Base-by-base conservation (phyloP, 179 eudicot species). In the Heliamphora pulchella region DNA sequence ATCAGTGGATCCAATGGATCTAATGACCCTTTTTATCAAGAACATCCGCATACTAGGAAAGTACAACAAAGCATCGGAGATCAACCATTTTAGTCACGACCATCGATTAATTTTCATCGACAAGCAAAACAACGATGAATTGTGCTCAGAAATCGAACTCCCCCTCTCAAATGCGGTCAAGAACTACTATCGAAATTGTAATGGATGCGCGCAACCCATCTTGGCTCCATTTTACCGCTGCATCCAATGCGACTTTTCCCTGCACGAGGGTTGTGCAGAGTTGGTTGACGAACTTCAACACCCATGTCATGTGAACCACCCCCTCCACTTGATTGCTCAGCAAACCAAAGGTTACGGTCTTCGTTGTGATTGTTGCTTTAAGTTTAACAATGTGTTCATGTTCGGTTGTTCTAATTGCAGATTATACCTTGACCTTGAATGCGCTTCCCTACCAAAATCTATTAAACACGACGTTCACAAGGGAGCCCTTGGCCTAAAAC, bases 401-500 rank as follows among this genome's bases (percentile, higher is more conserved):
- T 76, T 43, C 8, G 41, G 41, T 1, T 61, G 79, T 44, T 1
- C 43, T 2, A 0, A 1, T 14, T 61, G 55, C 9, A 1, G 18
- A 3, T 76, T 76, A 17, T 76, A 59, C 43, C 41, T 76, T 17
- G 79, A 61, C 9, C 7, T n/a, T 8, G 18, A 10, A 39, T 76
- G 79, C 46, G 43, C 17, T 59, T 59, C 41, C 39, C 8, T 44
- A 4, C 39, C 68, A 5, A 10, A 3, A 0, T 1, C 2, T 10
- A 63, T 77, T 13, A 48, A 6, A 11, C 79, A 77, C 3, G 69
- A 62, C 8, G 41, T 55, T 59, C 79, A 76, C 69, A 5, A 76
- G 17, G 10, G 43, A 13, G 4, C 4, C 17, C 55, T 76, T 17
- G 9, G 7, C 17, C 17, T 6, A 39, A 59, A 39, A 54, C 2